phyloP scores from a whole-genome alignment of 345 rosid species.

The Eucalyptus curtisii region DNA sequence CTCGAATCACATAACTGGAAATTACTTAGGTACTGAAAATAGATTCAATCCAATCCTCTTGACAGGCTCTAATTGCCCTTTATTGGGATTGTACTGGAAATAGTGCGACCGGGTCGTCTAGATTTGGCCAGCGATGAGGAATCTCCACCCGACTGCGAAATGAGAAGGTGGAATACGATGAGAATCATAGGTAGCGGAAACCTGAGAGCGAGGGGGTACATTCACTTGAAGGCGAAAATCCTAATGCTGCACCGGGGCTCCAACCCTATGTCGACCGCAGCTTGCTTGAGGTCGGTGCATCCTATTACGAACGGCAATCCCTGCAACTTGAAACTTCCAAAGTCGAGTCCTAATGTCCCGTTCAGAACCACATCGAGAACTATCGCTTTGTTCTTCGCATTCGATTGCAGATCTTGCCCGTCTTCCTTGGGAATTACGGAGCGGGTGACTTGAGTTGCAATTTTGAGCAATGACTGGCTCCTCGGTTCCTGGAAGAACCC shows the following conservation, averaged over 20 bases:
- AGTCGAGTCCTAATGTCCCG: background rate
- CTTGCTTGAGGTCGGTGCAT: background rate
- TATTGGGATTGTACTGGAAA: background rate
- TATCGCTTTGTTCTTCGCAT: background rate
- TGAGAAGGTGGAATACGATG: background rate
- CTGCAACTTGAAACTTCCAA: background rate
- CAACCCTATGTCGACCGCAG: background rate
- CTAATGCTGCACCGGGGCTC: background rate
- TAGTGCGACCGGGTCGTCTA: background rate
- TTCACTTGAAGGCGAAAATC: background rate
- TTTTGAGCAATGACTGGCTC: background rate
- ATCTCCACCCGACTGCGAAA: background rate
- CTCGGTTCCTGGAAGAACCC: background rate
- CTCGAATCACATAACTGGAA: background rate
- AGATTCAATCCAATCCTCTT: background rate
- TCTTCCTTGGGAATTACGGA: background rate
- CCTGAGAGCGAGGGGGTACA: background rate
- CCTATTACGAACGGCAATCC: background rate
- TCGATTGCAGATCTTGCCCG: background rate
- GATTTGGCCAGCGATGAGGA: background rate
- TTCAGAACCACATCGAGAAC: background rate
- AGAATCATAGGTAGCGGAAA: background rate
- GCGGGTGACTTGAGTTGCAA: background rate
- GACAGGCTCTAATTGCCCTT: background rate
- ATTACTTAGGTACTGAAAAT: background rate